Evolutionary conservation across 768 basidiomycete species (phyloP), one percentile per base, ranked within the genome.

Genomic region (Suillus clintonianus): DNA sequence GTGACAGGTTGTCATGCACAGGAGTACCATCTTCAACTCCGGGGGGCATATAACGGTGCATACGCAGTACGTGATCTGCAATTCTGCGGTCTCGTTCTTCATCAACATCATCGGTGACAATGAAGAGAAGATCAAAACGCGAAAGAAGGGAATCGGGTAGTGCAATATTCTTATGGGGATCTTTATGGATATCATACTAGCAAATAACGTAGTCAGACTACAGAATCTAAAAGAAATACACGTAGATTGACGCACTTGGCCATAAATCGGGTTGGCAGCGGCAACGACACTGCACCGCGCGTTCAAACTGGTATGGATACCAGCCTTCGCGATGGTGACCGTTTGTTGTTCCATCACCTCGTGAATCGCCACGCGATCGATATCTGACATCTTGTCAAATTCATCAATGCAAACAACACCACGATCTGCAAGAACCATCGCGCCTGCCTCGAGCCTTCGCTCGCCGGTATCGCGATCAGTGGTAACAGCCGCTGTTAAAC

Each of bases 291-390:
- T 97, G 75, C 97, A 99, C 47, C 97, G 87, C 5, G 97, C 97
- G 76, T 99, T 99, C 70, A 99, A 83, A 74, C 92, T 95, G 0
- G 97, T 99, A 73, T 99, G 97, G 68, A 99, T 99, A 63, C 97
- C 97, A 14, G 97, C 97, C 72, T 99, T 99, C 55, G 97, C 97
- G 67, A 99, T 99, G 10, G 97, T 99, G 54, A 99, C 97, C 0
- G 97, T 99, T 74, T 99, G 97, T 76, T 98, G 97, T 75, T 99
- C 97, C 97, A 99, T 99, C 73, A 99, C 97, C 86, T 99, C 97
- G 79, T 99, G 97, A 71, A 99, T 99, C 39, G 97, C 97, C 22
- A 99, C 97, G 68, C 97, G 88, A 80, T 99, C 97, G 68, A 99
- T 85, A 73, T 99, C 97, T 32, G 94, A 96, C 97, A 99, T 99